A percentile compares a stretch with the other conserved stretches of the same genome.
Evolutionary conservation across 2,329 filamentous ascomycete genomes (phyloP).

Genomic region (Capronia americana): DNA sequence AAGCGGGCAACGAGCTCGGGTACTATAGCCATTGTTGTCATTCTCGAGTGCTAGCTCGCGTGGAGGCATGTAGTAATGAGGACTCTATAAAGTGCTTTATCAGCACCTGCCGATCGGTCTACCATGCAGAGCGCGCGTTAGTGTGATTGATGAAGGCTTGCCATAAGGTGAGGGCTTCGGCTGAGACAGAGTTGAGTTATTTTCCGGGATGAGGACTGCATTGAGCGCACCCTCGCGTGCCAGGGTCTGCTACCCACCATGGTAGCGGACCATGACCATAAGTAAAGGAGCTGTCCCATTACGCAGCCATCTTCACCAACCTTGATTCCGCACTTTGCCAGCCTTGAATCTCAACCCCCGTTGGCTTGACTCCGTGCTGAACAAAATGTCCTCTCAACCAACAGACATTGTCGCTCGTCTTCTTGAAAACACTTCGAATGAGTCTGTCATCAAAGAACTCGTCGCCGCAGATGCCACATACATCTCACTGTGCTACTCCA

Average conservation of each 20-base stretch:
- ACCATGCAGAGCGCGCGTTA: not conserved
- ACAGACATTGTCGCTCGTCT: slow-evolving; percentile 13
- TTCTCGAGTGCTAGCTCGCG: not conserved
- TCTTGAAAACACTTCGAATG: slow-evolving; percentile 15
- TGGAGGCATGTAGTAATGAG: not conserved
- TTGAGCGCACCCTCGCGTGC: not conserved
- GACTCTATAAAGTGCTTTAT: not conserved
- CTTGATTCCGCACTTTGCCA: not conserved
- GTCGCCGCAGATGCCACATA: slow-evolving; percentile 31
- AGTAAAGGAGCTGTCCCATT: not conserved
- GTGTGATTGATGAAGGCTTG: not conserved
- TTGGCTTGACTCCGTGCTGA: not conserved
- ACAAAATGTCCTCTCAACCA: slow-evolving; percentile 6
- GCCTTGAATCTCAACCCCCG: not conserved
- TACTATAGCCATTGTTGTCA: not conserved
- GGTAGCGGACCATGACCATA: not conserved
- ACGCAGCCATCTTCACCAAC: not conserved
- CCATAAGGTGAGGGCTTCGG: not conserved
- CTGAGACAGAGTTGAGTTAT: not conserved
- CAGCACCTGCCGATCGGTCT: not conserved
- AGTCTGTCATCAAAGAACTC: slow-evolving; percentile 18
- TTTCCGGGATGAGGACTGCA: not conserved
- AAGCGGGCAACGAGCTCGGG: not conserved
- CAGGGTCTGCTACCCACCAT: not conserved
- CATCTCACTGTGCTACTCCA: slow-evolving; percentile 25